phyloP scores from a whole-genome alignment of 148 eudicot genomes.

The Simmondsia chinensis region DNA sequence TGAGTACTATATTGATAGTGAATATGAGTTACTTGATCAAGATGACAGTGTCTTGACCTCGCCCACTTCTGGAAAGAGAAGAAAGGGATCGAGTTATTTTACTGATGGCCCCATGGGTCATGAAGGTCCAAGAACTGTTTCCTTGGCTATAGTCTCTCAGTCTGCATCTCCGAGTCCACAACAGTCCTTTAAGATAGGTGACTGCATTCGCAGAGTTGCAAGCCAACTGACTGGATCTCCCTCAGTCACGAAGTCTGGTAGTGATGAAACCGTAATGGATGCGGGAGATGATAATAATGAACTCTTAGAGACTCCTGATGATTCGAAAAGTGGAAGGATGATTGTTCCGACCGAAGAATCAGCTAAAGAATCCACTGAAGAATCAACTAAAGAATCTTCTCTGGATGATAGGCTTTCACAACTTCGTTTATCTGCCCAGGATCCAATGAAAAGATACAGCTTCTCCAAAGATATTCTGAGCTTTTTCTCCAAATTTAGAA shows the following conservation, averaged over 20 bases:
- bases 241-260: constrained; percentile 19
- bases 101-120: constrained; percentile 33
- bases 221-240: constrained; percentile 73
- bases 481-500: constrained; percentile 62
- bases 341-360: constrained; percentile 24
- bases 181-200: constrained; percentile 90
- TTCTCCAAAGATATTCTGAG: constrained; percentile 20
- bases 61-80: constrained; percentile 27
- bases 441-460: constrained; percentile 50
- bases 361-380: constrained; percentile 6
- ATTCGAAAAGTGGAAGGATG: constrained; percentile 17
- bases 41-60: constrained; percentile 21
- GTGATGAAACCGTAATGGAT: constrained; percentile 16
- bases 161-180: constrained; percentile 38
- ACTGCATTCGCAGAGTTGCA: constrained; percentile 80
- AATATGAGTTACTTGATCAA: constrained; percentile 44
- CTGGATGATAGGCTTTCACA: constrained; percentile 53
- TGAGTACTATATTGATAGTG: constrained; percentile 53
- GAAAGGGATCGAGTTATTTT: constrained; percentile 28
- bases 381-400: constrained; percentile 30
- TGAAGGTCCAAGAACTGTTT: constrained; percentile 36
- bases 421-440: constrained; percentile 54
- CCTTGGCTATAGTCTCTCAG: constrained; percentile 57
- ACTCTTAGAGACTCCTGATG: constrained; percentile 22
- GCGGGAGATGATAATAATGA: constrained; percentile 23